Evolutionary conservation across 2,329 filamentous ascomycete genomes (phyloP), one percentile per base, ranked within the genome.

Genomic region (Ploettnerulaceae sp.): DNA sequence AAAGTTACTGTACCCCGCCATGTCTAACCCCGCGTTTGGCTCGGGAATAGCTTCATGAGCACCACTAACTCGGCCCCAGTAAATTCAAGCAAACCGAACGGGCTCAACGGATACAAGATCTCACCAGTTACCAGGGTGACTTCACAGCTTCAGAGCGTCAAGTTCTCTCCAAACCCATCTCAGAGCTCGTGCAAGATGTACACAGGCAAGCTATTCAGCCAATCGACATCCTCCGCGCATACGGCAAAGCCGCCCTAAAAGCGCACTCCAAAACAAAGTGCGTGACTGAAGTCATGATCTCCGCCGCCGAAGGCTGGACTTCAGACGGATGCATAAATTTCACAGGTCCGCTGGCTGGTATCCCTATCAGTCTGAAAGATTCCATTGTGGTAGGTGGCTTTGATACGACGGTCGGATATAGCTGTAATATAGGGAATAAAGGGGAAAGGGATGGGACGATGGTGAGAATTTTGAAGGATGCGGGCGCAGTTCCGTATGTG

Each of bases 201-300:
- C 87, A 91, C 24, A 75, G 78, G n/a, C 76, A 81, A 34, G 68
- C 72, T 43, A 71, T 81, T 38, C 74, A 76, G 9, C 82, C 90
- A 0, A 64, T 83, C 18, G 81, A 89, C 51, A 77, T 96, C 36
- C 79, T 96, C n/a, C 80, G 74, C 49, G 81, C 89, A 8, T 97
- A 96, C 64, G 86, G 86, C 60, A 95, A 94, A 66, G 82, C 91
- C 15, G 86, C 90, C 0, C 64, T 95, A 42, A 84, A 82, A 61
- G 90, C 89, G 1, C 91, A 96, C 26, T 76, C 83, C 52, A 84
- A 84, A 67, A 95, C 89, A 2, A 96, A 96, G 65, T 94, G 88
- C 61, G 69, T 94, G 9, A 96, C 91, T 0, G 90, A 96, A 67
- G 72, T 96, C 46, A 78, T 96, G 70, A 76, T 96, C 28, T 73